phyloP scores from a whole-genome alignment of 2,329 filamentous ascomycete species.

The Calonectria fujianensis region DNA sequence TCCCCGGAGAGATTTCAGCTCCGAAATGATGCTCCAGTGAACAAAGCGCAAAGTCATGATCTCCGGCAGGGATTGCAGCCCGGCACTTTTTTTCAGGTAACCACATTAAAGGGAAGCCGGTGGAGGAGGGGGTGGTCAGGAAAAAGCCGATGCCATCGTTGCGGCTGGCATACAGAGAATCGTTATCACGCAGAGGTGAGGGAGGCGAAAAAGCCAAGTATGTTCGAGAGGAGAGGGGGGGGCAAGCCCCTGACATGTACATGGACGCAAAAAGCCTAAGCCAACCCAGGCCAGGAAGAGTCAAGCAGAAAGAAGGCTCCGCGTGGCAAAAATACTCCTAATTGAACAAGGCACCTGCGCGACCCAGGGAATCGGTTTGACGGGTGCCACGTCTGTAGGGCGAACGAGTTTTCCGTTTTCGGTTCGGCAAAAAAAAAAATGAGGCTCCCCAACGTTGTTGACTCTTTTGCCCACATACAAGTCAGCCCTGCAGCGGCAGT shows the following conservation, averaged over 20 bases:
- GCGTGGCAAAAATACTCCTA: constrained; percentile 29
- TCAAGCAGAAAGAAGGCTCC: constrained; percentile 2
- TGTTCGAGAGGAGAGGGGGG: background rate
- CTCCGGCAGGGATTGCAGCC: constrained; percentile 28
- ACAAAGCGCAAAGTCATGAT: constrained; percentile 18
- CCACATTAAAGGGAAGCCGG: constrained; percentile 8
- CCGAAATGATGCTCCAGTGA: constrained; percentile 20
- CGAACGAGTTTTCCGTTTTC: constrained; percentile 9
- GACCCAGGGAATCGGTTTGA: constrained; percentile 39
- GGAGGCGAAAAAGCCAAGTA: constrained; percentile 25
- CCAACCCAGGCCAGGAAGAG: background rate
- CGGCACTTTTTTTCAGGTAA: constrained; percentile 34
- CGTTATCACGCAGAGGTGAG: constrained; percentile 13
- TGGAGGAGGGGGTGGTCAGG: constrained; percentile 3
- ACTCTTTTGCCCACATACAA: background rate
- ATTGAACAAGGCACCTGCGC: background rate
- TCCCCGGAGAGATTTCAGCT: constrained; percentile 4
- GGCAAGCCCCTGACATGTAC: constrained; percentile 23
- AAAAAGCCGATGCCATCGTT: constrained; percentile 32
- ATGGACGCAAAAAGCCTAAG: constrained; percentile 12
- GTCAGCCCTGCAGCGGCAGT: constrained; percentile 9
- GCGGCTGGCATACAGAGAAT: constrained; percentile 27
- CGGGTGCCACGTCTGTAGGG: constrained; percentile 40
- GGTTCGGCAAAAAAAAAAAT: constrained; percentile 10
- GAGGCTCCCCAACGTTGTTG: constrained; percentile 24